These are phyloP conservation scores for Glycine tomentella DNA, from an alignment of 306 rosid species.

Conservation along the genomic window DNA sequence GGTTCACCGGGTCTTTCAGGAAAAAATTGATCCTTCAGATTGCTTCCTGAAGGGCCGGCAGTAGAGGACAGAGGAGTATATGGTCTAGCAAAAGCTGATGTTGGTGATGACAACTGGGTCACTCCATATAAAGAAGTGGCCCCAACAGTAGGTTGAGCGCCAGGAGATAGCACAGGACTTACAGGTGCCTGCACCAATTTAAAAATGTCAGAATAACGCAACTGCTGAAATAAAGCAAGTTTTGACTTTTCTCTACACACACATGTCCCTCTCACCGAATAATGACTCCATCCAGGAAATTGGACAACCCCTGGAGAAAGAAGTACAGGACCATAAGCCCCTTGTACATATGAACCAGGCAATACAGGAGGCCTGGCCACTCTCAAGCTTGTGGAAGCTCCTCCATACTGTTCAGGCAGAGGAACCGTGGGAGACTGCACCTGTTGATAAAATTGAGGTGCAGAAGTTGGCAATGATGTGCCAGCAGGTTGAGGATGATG, in stretches of 20 bases:
- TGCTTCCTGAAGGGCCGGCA: conserved; percentile 59
- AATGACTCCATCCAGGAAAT: conserved; percentile 81
- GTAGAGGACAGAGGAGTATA: conserved; percentile 68
- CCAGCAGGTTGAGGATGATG: conserved; percentile 89
- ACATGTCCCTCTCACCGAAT: conserved; percentile 66
- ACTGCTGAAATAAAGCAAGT: neutral
- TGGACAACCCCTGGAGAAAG: conserved; percentile 85
- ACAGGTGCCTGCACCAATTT: conserved; percentile 76
- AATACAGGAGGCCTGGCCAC: conserved; percentile 83
- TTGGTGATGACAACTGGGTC: conserved; percentile 71
- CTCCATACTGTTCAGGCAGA: conserved; percentile 75
- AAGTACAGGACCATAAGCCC: conserved; percentile 84
- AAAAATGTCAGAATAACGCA: neutral
- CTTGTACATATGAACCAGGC: conserved; percentile 85
- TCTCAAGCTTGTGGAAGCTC: conserved; percentile 73
- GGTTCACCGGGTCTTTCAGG: conserved; percentile 92
- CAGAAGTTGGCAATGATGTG: conserved; percentile 72
- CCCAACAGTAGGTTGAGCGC: conserved; percentile 80
- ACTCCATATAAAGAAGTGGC: conserved; percentile 79
- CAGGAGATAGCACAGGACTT: conserved; percentile 83
- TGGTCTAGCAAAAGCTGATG: conserved; percentile 75
- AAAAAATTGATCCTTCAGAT: conserved; percentile 62
- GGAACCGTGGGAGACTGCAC: conserved; percentile 88
- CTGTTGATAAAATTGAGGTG: conserved; percentile 92
- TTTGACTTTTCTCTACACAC: neutral